Percentiles rank a stretch among this genome's conserved stretches.
These are phyloP conservation scores for Alternaria sp. DNA, from an alignment of 2,329 filamentous ascomycete genomes.

Conservation along the genomic window DNA sequence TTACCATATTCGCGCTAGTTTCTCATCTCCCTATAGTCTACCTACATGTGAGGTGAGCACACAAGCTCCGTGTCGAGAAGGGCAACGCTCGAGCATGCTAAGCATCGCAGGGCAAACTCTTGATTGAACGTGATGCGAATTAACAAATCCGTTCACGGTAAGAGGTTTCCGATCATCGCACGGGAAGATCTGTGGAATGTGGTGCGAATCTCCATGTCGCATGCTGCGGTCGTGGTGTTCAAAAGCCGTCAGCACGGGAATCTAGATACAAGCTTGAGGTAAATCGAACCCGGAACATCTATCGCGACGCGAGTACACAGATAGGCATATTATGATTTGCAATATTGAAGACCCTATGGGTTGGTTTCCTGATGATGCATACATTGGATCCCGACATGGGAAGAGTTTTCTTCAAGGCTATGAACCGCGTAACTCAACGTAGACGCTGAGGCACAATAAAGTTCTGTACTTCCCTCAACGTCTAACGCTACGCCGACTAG, in stretches of 20 bases:
- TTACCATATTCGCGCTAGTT: conserved; percentile 15
- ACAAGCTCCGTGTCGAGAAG: conserved; percentile 19
- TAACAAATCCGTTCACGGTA: neutral
- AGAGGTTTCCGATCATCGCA: neutral
- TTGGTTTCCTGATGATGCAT: neutral
- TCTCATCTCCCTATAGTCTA: conserved; percentile 20
- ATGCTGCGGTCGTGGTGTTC: neutral
- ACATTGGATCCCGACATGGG: neutral
- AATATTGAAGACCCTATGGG: neutral
- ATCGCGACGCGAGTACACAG: neutral
- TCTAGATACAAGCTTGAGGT: neutral
- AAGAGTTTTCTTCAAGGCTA: neutral
- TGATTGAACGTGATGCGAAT: conserved; percentile 9
- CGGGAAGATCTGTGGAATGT: neutral
- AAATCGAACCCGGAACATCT: neutral
- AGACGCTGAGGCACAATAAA: neutral
- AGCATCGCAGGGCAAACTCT: conserved; percentile 10
- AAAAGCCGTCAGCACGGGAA: neutral
- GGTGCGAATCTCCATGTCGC: neutral
- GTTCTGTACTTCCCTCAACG: conserved; percentile 18
- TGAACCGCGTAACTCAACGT: neutral
- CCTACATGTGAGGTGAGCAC: conserved; percentile 16
- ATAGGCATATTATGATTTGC: neutral
- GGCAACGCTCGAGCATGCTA: conserved; percentile 13
- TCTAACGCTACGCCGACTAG: conserved; percentile 30